Evolutionary conservation across 495 filamentous ascomycete species (phyloP).

Genomic region (Alectoria sarmentosa): DNA sequence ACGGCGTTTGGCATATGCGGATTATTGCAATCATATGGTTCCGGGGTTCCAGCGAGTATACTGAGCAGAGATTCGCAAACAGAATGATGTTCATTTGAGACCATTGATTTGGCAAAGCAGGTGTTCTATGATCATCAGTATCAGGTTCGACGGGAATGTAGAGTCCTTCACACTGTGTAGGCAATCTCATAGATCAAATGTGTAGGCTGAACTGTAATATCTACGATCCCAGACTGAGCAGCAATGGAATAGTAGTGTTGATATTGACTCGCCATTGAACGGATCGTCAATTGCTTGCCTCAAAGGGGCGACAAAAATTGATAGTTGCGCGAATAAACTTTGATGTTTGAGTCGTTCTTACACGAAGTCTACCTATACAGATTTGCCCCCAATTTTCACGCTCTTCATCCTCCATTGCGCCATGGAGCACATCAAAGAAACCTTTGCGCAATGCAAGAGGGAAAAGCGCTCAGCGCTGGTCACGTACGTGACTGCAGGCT

Average conservation of each 20-base stretch:
- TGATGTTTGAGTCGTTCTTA: neutral
- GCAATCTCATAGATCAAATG: too few species aligned
- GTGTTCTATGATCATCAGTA: neutral
- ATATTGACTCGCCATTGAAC: too few species aligned
- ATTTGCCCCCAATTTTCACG: neutral
- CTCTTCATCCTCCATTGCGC: conserved; percentile 2
- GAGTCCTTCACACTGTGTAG: too few species aligned
- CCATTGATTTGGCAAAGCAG: neutral
- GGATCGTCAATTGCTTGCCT: neutral
- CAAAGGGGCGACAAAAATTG: neutral
- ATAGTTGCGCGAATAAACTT: neutral
- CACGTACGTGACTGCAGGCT: conserved; percentile 94
- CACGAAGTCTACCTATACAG: neutral
- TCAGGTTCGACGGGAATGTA: neutral
- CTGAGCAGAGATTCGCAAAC: neutral
- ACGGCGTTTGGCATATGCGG: neutral
- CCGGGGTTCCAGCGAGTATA: neutral
- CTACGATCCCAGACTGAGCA: too few species aligned
- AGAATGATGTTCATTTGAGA: neutral
- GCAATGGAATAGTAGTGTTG: too few species aligned
- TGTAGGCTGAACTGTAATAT: too few species aligned
- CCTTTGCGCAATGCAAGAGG: conserved; percentile 83
- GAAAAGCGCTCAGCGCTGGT: conserved; percentile 65
- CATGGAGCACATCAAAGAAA: conserved; percentile 77
- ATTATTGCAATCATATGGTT: neutral